Evolutionary conservation across 805 yeast genomes (phyloP), one percentile per base, ranked within the genome.

Genomic region (Allodekkera sacchari): DNA sequence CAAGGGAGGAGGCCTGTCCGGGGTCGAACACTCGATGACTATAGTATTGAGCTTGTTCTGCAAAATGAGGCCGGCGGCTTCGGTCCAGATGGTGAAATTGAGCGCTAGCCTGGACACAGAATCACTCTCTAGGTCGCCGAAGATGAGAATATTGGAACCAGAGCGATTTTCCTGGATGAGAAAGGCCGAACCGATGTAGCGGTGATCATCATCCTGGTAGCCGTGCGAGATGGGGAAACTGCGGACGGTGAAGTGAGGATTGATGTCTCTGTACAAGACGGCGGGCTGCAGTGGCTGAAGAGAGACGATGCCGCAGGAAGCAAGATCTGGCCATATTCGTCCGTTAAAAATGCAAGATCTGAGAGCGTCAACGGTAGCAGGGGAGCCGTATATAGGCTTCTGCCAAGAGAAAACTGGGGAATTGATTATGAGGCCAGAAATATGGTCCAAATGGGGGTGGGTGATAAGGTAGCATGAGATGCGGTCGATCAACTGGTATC

Each of bases 121-220:
- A 48, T 83, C 94, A 29, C 80, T 67, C 49, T 87, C 95, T 22
- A 83, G 71, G 50, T 87, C 96, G 1, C 96, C 96, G 64, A 85
- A 84, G 3, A 81, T 52, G 7, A 85, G 52, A 3, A 85, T 30
- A 15, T 61, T 58, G 7, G 61, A 41, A 9, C 55, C 44, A 1
- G 63, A 42, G 0, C 21, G 18, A 4, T 22, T 25, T 16, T 45
- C 45, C 11, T 59, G 50, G 22, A 84, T 47, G 16, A 84, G 57
- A 48, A 65, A 87, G 3, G 85, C 79, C 3, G 84, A 70, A 25
- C 77, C 65, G 55, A 66, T 42, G 53, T 65, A 60, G 8, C 11
- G 12, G 12, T n/a, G 12, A 49, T 54, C 16, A 0, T 27, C 18
- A 2, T 23, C 18, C 11, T 35, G 22, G 4, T 15, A 12, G 1